Conservation (phyloP, 2,329 filamentous ascomycete species). For the Chrysoporthe puriensis region DNA sequence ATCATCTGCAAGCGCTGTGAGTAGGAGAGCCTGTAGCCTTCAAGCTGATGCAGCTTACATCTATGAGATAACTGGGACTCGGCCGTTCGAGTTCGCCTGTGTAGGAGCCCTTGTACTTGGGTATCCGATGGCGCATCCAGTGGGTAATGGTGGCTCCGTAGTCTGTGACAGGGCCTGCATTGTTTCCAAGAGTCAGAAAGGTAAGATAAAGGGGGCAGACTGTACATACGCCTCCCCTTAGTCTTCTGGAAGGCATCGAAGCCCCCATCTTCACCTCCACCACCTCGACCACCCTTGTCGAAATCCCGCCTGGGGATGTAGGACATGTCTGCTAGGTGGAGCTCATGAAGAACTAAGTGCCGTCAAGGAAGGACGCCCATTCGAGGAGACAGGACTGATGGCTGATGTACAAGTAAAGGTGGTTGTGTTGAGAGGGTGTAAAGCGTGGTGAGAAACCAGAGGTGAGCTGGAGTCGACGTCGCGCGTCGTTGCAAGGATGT, state of each 20-base stretch:
- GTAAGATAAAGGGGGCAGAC: too few species aligned
- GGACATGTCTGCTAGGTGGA: conserved; percentile 45
- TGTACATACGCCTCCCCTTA: conserved; percentile 55
- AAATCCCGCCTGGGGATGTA: conserved; percentile 59
- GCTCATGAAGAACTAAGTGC: conserved; percentile 4
- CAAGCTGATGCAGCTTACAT: conserved; percentile 62
- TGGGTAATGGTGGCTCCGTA: conserved; percentile 89
- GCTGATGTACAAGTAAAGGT: neutral
- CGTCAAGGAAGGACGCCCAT: neutral
- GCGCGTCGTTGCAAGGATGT: conserved; percentile 7
- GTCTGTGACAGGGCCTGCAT: conserved; percentile 83
- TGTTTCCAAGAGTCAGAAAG: conserved; percentile 6
- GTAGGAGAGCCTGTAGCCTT: neutral
- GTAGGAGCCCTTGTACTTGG: conserved; percentile 73
- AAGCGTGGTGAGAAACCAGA: neutral
- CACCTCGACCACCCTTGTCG: conserved; percentile 33
- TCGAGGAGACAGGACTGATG: neutral
- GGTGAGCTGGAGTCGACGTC: neutral
- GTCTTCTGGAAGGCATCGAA: conserved; percentile 41
- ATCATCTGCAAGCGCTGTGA: conserved; percentile 66
- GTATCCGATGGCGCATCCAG: conserved; percentile 84
- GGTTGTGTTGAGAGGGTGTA: neutral
- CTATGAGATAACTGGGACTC: conserved; percentile 85
- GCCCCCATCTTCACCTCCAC: conserved; percentile 32
- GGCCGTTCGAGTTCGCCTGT: conserved; percentile 80